These are phyloP conservation scores for Ballota nigra DNA, from an alignment of 257 asterid species.

Conservation along the genomic window DNA sequence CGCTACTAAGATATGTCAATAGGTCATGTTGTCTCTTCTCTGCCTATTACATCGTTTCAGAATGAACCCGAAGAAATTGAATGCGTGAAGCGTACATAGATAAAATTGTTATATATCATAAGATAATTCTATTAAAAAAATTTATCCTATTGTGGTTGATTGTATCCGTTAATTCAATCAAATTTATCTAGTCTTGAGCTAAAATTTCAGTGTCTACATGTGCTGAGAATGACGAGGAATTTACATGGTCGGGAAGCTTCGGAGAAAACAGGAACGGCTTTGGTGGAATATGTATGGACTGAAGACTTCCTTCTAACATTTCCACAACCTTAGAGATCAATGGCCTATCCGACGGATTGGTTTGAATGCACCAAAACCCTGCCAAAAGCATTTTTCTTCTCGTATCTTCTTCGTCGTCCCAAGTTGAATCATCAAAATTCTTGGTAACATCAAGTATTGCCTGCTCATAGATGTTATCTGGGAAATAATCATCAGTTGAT, in stretches of 20 bases:
- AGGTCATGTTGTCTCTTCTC: too few species aligned
- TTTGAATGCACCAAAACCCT: slow-evolving; percentile 53
- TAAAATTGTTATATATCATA: too few species aligned
- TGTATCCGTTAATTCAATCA: too few species aligned
- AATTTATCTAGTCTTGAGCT: not conserved
- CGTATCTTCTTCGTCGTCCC: slow-evolving; percentile 34
- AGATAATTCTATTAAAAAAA: too few species aligned
- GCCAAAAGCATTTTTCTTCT: slow-evolving; percentile 38
- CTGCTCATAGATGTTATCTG: slow-evolving; percentile 40
- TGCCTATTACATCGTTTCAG: too few species aligned
- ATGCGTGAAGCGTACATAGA: too few species aligned
- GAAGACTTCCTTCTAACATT: slow-evolving; percentile 34
- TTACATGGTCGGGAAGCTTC: not conserved
- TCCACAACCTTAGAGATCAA: not conserved
- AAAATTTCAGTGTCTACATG: not conserved
- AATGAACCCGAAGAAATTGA: too few species aligned
- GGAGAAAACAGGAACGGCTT: slow-evolving; percentile 14
- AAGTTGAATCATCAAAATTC: slow-evolving; percentile 7
- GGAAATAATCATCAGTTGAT: slow-evolving; percentile 40
- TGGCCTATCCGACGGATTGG: slow-evolving; percentile 27
- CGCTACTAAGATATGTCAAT: too few species aligned
- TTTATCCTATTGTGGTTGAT: too few species aligned
- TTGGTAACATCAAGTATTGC: slow-evolving; percentile 13
- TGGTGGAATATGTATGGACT: slow-evolving; percentile 35
- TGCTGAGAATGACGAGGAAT: slow-evolving; percentile 11